Base-by-base conservation (phyloP, 2,329 filamentous ascomycete genomes). In the Botrytis porri region DNA sequence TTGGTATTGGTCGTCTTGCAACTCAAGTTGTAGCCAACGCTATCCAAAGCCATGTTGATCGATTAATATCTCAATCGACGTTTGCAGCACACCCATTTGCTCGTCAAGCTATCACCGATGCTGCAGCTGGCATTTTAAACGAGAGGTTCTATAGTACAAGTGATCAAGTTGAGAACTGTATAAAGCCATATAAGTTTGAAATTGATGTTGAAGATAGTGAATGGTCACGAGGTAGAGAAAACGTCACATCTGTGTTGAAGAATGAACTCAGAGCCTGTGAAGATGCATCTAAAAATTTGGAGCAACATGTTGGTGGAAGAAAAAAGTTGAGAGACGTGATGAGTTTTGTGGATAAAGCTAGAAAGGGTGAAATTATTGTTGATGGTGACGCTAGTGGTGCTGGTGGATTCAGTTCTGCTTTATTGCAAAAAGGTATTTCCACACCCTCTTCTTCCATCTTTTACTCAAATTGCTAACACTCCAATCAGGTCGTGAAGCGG, bases 111-210 rank as follows among this genome's bases (percentile, higher is more conserved):
- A 98, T 99, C 76, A 92, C 90, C 65, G 94, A 98, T 78, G 95
- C 96, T 1, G 94, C 94, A 1, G 92, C 93, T 0, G 92, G 90
- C 39, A 98, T 99, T 70, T 84, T 99, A 20, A 96, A 96, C 76
- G 96, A 99, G 79, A 88, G 95, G 22, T 97, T 97, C 76, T 98
- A 98, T 83, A 96, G 95, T 82, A 99, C 97, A 1, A 96, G 93
- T 75, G 97, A 99, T 79, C 96, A 98, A 83, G 93, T 99, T 1
- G 96, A 99, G 82, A 98, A 98, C 81, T 99, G 95, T 81, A 97
- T 99, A 83, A 99, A 99, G 82, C 96, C 97, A 0, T 99, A 95
- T 85, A 99, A 99, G 81, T 98, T 95, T 77, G 94, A 98, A 75
- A 97, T 99, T 73, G 96, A 99, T 78, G 90, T 99, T 62, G 94